phyloP scores from a whole-genome alignment of 352 stramenopile species.

The Pythium dissotocum region DNA sequence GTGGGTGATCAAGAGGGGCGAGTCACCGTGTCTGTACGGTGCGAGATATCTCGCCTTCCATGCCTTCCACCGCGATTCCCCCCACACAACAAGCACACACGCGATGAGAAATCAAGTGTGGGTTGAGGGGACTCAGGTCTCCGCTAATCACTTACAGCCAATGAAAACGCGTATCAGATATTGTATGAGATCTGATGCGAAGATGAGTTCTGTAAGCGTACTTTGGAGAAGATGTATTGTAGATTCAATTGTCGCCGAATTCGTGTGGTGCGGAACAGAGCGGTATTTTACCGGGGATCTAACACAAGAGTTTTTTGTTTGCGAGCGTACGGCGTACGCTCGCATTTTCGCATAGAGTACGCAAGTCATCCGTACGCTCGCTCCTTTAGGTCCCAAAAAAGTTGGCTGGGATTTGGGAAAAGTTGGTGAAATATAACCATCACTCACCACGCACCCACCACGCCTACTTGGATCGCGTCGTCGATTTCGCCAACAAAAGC shows the following conservation, averaged over 20 bases:
- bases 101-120: conserved; percentile 5
- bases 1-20: background rate
- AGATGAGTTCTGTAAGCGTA: conserved; percentile 3
- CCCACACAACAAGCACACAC: background rate
- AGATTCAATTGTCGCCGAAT: background rate
- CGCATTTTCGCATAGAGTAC: conserved; percentile 15
- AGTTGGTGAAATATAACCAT: background rate
- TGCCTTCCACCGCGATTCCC: background rate
- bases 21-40: background rate
- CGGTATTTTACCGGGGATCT: conserved; percentile 16
- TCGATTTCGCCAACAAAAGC: conserved; percentile 3
- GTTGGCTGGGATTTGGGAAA: background rate
- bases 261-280: conserved; percentile 16
- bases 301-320: conserved; percentile 24
- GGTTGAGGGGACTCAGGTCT: background rate
- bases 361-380: conserved; percentile 12
- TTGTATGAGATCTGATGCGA: background rate
- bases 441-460: background rate
- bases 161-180: background rate
- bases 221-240: background rate
- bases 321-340: conserved; percentile 28
- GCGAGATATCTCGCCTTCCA: background rate
- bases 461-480: background rate
- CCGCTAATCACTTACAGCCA: background rate
- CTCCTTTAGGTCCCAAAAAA: conserved; percentile 15